Evolutionary conservation across 1,139 yeast genomes (phyloP).

Genomic region (Meyerozyma carpophila): DNA sequence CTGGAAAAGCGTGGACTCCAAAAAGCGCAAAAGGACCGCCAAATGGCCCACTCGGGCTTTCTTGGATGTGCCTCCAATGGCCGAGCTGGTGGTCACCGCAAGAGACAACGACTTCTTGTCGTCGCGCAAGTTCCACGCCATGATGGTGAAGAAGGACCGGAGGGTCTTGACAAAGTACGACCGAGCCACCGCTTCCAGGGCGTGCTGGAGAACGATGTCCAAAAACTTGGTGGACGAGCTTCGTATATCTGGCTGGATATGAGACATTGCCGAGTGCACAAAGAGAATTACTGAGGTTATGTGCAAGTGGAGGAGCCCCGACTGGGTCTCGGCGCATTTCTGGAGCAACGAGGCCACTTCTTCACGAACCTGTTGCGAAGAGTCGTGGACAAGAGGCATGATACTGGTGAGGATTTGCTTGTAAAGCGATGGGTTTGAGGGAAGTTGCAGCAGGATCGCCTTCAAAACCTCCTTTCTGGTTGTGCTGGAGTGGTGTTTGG

Average conservation of each 20-base stretch:
- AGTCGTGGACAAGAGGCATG: slow-evolving; percentile 59
- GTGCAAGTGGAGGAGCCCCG: slow-evolving; percentile 62
- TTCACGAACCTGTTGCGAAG: slow-evolving; percentile 58
- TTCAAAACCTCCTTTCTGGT: slow-evolving; percentile 72
- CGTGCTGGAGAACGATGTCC: slow-evolving; percentile 43
- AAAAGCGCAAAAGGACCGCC: slow-evolving; percentile 36
- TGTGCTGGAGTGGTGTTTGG: slow-evolving; percentile 70
- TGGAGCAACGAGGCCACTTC: slow-evolving; percentile 50
- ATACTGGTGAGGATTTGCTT: slow-evolving; percentile 54
- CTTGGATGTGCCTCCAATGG: slow-evolving; percentile 34
- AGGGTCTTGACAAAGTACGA: slow-evolving; percentile 56
- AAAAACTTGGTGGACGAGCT: slow-evolving; percentile 65
- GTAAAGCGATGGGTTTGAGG: slow-evolving; percentile 47
- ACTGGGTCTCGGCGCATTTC: slow-evolving; percentile 45
- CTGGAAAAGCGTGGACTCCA: slow-evolving; percentile 34
- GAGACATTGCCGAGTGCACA: slow-evolving; percentile 93
- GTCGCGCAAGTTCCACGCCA: slow-evolving; percentile 53
- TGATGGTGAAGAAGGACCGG: slow-evolving; percentile 49
- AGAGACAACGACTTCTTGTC: slow-evolving; percentile 42
- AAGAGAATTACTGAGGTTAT: slow-evolving; percentile 62
- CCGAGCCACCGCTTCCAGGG: slow-evolving; percentile 47
- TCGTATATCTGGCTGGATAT: slow-evolving; percentile 69
- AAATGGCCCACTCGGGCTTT: slow-evolving; percentile 40
- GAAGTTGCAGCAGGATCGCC: slow-evolving; percentile 41
- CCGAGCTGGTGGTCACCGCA: slow-evolving; percentile 40